Conservation (phyloP, 1,284 basidiomycete genomes). For the Jaminaea rosea region DNA sequence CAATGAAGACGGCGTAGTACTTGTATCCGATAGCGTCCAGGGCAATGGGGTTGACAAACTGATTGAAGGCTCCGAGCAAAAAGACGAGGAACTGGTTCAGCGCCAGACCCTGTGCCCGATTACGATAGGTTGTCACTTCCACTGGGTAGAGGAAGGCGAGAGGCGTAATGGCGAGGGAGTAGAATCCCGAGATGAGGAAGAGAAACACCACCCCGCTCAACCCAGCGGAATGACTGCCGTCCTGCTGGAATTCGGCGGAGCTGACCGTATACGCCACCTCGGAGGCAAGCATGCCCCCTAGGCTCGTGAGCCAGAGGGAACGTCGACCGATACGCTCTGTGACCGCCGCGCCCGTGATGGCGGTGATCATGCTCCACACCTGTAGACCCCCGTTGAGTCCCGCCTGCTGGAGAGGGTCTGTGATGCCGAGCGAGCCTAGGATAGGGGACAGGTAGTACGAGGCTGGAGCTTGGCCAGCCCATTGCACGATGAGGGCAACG, state of each 20-base stretch:
- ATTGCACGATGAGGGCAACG: background rate
- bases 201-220: background rate
- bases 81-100: background rate
- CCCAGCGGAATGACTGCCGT: background rate
- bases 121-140: background rate
- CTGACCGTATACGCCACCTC: background rate
- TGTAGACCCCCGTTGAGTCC: background rate
- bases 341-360: background rate
- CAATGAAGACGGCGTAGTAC: background rate
- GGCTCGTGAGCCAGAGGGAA: background rate
- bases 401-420: background rate
- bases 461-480: background rate
- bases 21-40: background rate
- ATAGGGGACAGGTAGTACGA: constrained; percentile 1
- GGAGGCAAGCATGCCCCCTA: background rate
- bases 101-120: background rate
- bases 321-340: background rate
- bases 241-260: background rate
- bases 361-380: background rate
- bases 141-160: background rate
- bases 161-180: background rate
- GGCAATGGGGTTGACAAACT: background rate
- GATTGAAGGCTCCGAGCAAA: background rate
- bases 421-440: background rate
- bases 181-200: background rate